Evolutionary conservation across 352 stramenopile genomes (phyloP).

Genomic region (Saprolegnia diclina): DNA sequence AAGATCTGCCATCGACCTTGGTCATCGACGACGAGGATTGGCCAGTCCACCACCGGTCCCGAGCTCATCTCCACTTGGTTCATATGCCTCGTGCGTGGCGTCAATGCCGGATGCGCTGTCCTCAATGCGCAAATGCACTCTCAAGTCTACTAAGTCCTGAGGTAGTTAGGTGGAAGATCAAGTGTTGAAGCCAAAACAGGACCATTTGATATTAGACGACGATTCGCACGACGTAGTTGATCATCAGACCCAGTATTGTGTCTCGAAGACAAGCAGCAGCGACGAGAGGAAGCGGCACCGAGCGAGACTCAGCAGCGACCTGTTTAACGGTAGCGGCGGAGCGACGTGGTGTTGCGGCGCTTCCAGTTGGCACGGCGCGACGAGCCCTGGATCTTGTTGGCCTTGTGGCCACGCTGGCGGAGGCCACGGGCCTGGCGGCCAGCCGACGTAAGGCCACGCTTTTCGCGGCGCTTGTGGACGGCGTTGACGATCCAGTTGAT

Average conservation of each 20-base stretch:
- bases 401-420: constrained; percentile 97
- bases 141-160: too few species aligned
- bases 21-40: too few species aligned
- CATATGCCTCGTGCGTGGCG: too few species aligned
- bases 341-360: constrained; percentile 96
- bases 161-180: not conserved
- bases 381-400: constrained; percentile 98
- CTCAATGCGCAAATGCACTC: too few species aligned
- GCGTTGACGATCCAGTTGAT: constrained; percentile 99
- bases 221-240: not conserved
- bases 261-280: not conserved
- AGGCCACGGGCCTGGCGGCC: constrained; percentile 96
- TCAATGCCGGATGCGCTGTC: too few species aligned
- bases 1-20: too few species aligned
- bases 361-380: constrained; percentile 97
- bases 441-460: constrained; percentile 97
- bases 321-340: constrained; percentile 97
- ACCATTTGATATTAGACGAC: too few species aligned
- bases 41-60: too few species aligned
- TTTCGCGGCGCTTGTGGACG: constrained; percentile 99
- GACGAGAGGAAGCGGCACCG: not conserved
- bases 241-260: not conserved
- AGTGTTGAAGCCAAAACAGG: not conserved
- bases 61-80: too few species aligned
- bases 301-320: not conserved